Evolutionary conservation across 768 basidiomycete genomes (phyloP), one percentile per base, ranked within the genome.

Genomic region (Tricholoma terreum): DNA sequence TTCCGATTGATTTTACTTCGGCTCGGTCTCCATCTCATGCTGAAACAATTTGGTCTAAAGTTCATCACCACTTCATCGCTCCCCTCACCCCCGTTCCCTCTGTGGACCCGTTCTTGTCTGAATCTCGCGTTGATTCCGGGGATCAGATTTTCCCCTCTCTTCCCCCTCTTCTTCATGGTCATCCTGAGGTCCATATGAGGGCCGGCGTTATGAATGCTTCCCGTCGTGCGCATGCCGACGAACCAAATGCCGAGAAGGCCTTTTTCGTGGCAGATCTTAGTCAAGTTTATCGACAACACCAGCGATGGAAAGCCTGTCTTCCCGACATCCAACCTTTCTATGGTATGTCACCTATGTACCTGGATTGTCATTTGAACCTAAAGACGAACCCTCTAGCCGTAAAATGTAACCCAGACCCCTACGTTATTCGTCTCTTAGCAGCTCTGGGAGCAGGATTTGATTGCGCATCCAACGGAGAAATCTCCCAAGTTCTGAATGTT

Each of bases 351-450:
- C 34, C 53, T 58, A n/a, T 34, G 59, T 21, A 59, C 46, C n/a
- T 58, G 19, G 14, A 17, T 48, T 24, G 15, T 45, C 50, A 21
- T 42, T 36, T 40, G 43, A 61, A 50, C 53, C 36, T 53, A 40
- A 58, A 59, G 30, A 54, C 50, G 58, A 50, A 33, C 45, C 52
- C 40, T 33, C 49, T 69, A 94, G 94, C 97, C 58, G 85, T 98
- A 67, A 99, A 99, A 77, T 97, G 94, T 76, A 99, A 99, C 77
- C 96, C 97, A 19, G 96, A 98, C 67, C 94, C 94, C 3, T 92
- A 92, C 67, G 86, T 99, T 56, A 79, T 98, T 51, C 87, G 94
- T 58, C 82, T 99, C 50, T 84, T 99, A 40, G 92, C 92, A 15
- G 84, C 92, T 30, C 75, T 98, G 50, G 97, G 97, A 24, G 78